Evolutionary conservation across 1,284 basidiomycete species (phyloP).

Genomic region (Rhodotorula sp.): DNA sequence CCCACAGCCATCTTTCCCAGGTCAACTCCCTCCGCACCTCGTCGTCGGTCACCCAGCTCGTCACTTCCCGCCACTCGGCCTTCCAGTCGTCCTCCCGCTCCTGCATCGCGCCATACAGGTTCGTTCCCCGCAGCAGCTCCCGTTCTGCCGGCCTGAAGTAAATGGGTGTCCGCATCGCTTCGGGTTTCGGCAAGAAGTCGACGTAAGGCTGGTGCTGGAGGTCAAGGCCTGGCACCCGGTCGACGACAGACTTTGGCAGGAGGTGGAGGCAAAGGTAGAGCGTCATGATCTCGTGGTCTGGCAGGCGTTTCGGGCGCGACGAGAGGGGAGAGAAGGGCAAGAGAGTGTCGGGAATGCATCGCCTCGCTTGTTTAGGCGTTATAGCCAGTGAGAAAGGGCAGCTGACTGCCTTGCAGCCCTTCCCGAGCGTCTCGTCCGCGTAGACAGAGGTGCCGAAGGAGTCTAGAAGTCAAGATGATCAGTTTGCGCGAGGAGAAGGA

Average conservation of each 20-base stretch:
- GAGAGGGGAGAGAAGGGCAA: constrained; percentile 44
- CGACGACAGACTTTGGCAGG: background rate
- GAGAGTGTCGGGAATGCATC: constrained; percentile 51
- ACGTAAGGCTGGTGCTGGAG: constrained; percentile 59
- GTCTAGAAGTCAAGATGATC: constrained; percentile 5
- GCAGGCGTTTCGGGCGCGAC: constrained; percentile 4
- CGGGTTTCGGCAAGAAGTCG: constrained; percentile 60
- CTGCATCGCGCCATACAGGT: constrained; percentile 66
- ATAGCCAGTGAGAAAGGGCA: constrained; percentile 73
- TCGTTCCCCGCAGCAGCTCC: constrained; percentile 67
- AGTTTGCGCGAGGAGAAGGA: background rate
- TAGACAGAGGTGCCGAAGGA: constrained; percentile 60
- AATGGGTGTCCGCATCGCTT: constrained; percentile 67
- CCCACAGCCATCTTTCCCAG: constrained; percentile 51
- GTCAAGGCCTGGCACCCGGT: background rate
- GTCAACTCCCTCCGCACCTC: constrained; percentile 46
- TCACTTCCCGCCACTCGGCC: constrained; percentile 59
- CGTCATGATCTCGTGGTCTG: constrained; percentile 32
- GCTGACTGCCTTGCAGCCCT: constrained; percentile 62
- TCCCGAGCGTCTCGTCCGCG: constrained; percentile 55
- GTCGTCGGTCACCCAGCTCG: constrained; percentile 45
- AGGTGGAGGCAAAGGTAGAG: constrained; percentile 39
- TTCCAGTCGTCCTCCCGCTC: constrained; percentile 63
- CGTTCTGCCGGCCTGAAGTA: constrained; percentile 66
- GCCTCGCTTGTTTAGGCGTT: constrained; percentile 59